Conservation (phyloP, 257 asterid species). For the Plantago ovata region DNA sequence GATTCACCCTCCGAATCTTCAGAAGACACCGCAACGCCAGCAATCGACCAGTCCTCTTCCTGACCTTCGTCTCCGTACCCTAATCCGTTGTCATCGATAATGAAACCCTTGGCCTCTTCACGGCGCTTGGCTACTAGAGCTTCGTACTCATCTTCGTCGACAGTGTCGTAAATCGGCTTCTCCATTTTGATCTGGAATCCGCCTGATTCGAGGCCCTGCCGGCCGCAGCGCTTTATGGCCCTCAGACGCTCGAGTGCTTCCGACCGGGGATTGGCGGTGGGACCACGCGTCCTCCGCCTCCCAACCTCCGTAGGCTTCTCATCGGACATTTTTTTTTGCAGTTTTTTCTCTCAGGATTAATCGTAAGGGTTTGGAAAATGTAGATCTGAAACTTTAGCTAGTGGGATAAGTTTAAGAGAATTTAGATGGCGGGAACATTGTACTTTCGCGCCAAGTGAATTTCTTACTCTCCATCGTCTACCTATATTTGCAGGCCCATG, state of each 20-base stretch:
- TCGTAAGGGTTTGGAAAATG: not conserved
- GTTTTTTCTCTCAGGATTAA: not conserved
- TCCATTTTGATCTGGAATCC: conserved; percentile 71
- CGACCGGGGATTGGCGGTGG: conserved; percentile 46
- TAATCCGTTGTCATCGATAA: conserved; percentile 80
- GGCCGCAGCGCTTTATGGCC: conserved; percentile 62
- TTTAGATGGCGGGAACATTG: conserved; percentile 27
- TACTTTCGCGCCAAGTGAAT: conserved; percentile 30
- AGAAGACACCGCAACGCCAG: conserved; percentile 52
- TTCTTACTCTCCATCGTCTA: too few species aligned
- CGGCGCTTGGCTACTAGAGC: conserved; percentile 84
- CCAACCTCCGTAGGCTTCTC: conserved; percentile 55
- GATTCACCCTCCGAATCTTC: conserved; percentile 71
- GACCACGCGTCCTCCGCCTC: conserved; percentile 57
- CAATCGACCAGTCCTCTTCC: conserved; percentile 87
- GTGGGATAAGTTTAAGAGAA: not conserved
- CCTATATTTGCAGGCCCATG: too few species aligned
- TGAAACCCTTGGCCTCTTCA: conserved; percentile 62
- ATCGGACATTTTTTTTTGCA: conserved; percentile 51
- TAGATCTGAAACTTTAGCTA: conserved; percentile 23
- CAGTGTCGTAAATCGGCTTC: conserved; percentile 70
- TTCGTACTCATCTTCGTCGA: conserved; percentile 83
- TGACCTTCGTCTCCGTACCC: conserved; percentile 96
- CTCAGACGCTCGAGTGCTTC: conserved; percentile 70
- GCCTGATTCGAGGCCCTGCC: conserved; percentile 45